Evolutionary conservation across 352 stramenopile species (phyloP).

Genomic region (Pythium sp.): DNA sequence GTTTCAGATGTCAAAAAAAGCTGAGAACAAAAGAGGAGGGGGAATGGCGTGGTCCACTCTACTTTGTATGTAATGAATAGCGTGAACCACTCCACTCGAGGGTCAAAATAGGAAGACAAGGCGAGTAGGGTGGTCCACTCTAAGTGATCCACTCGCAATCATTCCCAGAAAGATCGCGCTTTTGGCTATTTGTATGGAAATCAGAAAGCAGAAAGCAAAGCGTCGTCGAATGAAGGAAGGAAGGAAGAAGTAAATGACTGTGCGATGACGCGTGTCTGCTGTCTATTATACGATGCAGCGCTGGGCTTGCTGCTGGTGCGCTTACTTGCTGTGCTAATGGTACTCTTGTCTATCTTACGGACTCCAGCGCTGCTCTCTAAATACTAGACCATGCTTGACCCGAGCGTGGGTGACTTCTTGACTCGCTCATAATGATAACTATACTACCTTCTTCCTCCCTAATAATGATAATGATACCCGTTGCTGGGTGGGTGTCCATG

Average conservation of each 20-base stretch:
- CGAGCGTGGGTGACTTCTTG: background rate
- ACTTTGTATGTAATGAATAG: background rate
- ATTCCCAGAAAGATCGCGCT: background rate
- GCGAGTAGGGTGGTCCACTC: background rate
- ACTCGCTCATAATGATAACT: background rate
- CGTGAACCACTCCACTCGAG: background rate
- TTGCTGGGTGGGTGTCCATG: background rate
- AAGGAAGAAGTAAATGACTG: background rate
- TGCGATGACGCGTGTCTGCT: background rate
- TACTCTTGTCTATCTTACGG: background rate
- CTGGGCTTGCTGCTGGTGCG: background rate
- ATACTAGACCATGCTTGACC: background rate
- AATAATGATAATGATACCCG: conserved; percentile 7
- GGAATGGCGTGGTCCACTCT: background rate
- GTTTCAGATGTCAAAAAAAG: background rate
- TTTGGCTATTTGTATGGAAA: background rate
- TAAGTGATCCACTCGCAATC: background rate
- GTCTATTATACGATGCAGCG: background rate
- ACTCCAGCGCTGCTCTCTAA: background rate
- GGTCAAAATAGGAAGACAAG: background rate
- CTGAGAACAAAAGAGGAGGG: background rate
- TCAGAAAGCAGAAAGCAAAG: background rate
- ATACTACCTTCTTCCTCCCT: background rate
- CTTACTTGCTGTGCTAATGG: background rate
- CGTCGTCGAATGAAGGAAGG: background rate